phyloP scores from a whole-genome alignment of 768 basidiomycete species.

The Psilocybe cyanescens region DNA sequence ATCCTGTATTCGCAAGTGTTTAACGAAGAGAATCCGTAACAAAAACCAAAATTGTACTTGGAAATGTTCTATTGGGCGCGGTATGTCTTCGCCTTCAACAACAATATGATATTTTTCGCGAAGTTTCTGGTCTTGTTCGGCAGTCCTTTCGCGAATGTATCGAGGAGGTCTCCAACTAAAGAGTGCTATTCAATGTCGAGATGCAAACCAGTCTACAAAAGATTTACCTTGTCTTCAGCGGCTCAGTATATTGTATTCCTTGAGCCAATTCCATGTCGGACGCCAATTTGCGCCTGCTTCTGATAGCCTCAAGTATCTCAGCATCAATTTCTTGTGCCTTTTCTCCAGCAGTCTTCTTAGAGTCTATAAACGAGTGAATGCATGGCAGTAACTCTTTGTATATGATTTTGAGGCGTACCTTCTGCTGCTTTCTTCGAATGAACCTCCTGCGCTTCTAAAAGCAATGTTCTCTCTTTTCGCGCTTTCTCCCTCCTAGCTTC shows the following conservation, averaged over 20 bases:
- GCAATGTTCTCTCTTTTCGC: constrained; percentile 83
- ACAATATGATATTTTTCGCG: constrained; percentile 94
- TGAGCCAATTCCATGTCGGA: constrained; percentile 93
- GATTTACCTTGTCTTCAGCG: constrained; percentile 75
- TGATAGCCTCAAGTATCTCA: constrained; percentile 90
- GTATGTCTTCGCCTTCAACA: constrained; percentile 92
- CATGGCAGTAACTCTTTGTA: neutral
- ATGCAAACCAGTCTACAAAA: neutral
- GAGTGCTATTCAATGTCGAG: neutral
- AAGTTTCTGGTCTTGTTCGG: constrained; percentile 71
- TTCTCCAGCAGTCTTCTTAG: constrained; percentile 86
- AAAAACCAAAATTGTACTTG: constrained; percentile 44
- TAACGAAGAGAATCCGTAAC: constrained; percentile 4
- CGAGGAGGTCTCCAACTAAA: constrained; percentile 86
- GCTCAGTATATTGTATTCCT: constrained; percentile 89
- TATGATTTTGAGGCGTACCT: constrained; percentile 46
- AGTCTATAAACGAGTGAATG: constrained; percentile 48
- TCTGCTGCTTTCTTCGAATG: constrained; percentile 82
- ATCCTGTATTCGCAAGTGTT: constrained; percentile 56
- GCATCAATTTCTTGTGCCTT: constrained; percentile 88
- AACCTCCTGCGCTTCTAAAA: constrained; percentile 96
- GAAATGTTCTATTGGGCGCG: constrained; percentile 92
- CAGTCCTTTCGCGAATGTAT: constrained; percentile 73
- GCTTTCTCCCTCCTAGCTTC: constrained; percentile 74
- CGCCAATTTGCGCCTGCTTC: constrained; percentile 87